Base-by-base conservation (phyloP, 2,329 filamentous ascomycete genomes). In the Coleophoma crateriformis region DNA sequence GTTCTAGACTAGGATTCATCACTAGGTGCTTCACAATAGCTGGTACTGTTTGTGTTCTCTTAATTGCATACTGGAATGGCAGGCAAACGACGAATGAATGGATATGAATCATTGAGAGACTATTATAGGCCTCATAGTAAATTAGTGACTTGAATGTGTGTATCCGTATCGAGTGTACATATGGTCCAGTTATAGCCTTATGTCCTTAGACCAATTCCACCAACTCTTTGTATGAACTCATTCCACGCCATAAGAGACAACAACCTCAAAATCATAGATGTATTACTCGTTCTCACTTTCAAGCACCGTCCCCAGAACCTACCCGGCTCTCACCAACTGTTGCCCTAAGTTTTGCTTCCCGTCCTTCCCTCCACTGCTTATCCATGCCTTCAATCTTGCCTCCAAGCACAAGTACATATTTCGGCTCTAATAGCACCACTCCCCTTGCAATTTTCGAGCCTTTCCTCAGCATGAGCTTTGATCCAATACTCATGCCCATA, bases 361-460 rank as follows among this genome's bases (percentile, higher is more conserved):
- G 77, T 2, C 81, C 82, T 13, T 84, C 81, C 43, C 76, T 75
- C 92, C 92, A 97, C 7, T 75, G 75, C 63, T 81, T 84, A 62
- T 97, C 88, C 75, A 90, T 81, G 0, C 73, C 74, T 48, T 96
- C 90, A 41, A 97, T 78, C 70, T 88, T 95, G 0, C 94, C 94
- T 2, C 94, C 94, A n/a, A 96, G 68, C 2, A 95, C 63, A n/a
- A 79, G 76, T 48, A 82, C 84, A 50, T 68, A 82, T 2, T 71
- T 71, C 1, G 88, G 84, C 54, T 90, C 85, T 17, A 99, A 72
- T 67, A 97, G 70, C n/a, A 95, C 61, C 45, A 87, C 78, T 0
- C 90, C 94, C 49, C 92, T 77, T 5, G 87, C 81, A 3, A 95
- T 81, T 6, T 82, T 74, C 3, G 77, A 80, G 76, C 54, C 82